A percentile compares a stretch with the other conserved stretches of the same genome.
Conservation (phyloP, 1,284 basidiomycete species). For the Ganoderma boninense region DNA sequence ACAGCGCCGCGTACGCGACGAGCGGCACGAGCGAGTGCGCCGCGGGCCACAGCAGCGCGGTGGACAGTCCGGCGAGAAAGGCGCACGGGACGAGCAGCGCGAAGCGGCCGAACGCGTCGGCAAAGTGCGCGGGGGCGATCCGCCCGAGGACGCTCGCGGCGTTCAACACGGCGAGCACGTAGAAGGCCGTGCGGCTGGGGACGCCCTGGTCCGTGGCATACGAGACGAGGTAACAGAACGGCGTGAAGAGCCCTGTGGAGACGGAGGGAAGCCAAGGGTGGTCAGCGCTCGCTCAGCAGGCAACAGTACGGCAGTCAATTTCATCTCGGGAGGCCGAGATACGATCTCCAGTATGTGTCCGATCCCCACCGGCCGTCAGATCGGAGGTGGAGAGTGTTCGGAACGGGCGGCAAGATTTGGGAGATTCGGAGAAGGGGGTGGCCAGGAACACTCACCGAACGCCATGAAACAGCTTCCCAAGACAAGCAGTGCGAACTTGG, state of each 20-base stretch:
- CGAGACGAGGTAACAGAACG: constrained; percentile 47
- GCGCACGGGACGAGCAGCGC: constrained; percentile 69
- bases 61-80: constrained; percentile 64
- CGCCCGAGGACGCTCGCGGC: constrained; percentile 68
- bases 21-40: constrained; percentile 45
- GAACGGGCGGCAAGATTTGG: constrained; percentile 9
- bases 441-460: constrained; percentile 32
- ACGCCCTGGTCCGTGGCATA: constrained; percentile 33
- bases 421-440: neutral
- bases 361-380: constrained; percentile 7
- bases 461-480: constrained; percentile 44
- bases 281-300: neutral
- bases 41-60: constrained; percentile 65
- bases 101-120: constrained; percentile 64
- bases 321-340: constrained; percentile 2
- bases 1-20: constrained; percentile 61
- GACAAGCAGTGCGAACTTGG: constrained; percentile 42
- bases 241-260: constrained; percentile 62
- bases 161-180: constrained; percentile 69
- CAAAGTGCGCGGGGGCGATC: constrained; percentile 65
- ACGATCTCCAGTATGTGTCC: constrained; percentile 16
- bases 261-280: neutral
- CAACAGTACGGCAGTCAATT: neutral
- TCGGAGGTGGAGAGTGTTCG: constrained; percentile 7
- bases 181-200: constrained; percentile 44